A percentile compares a stretch with the other conserved stretches of the same genome.
Conservation (phyloP, 441 rosid species). For the Jatropha podagrica region DNA sequence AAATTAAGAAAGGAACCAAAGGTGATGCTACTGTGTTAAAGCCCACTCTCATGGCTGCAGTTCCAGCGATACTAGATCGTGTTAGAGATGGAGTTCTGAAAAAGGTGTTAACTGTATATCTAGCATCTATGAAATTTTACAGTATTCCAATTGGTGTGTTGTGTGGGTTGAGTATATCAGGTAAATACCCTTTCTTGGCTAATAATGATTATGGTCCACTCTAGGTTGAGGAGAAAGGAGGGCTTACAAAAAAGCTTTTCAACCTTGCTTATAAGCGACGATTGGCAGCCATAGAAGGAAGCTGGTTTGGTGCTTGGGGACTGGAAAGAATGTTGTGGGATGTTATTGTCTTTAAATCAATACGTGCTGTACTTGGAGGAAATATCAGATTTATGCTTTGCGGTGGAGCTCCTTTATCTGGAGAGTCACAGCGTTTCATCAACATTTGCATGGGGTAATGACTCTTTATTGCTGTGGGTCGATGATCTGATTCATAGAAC, state of each 20-base stretch:
- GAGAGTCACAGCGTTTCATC: slow-evolving; percentile 83
- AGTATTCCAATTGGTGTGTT: neutral
- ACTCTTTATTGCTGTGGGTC: neutral
- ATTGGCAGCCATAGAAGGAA: slow-evolving; percentile 80
- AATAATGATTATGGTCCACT: slow-evolving; percentile 15
- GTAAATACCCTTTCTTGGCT: slow-evolving; percentile 9
- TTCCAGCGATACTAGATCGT: slow-evolving; percentile 92
- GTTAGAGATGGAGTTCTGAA: slow-evolving; percentile 81
- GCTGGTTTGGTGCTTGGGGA: slow-evolving; percentile 97
- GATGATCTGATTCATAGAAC: neutral
- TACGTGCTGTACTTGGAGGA: slow-evolving; percentile 84
- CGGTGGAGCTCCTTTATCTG: slow-evolving; percentile 97
- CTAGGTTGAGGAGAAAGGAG: slow-evolving; percentile 84
- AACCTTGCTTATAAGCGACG: slow-evolving; percentile 68
- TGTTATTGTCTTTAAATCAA: slow-evolving; percentile 52
- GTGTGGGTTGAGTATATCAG: slow-evolving; percentile 12
- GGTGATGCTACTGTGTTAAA: slow-evolving; percentile 84
- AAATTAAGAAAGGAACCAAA: slow-evolving; percentile 85
- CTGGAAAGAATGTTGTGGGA: slow-evolving; percentile 81
- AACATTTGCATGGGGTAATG: slow-evolving; percentile 94
- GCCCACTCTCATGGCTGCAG: slow-evolving; percentile 88
- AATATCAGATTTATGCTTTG: slow-evolving; percentile 64
- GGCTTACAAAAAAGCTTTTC: slow-evolving; percentile 65
- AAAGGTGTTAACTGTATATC: slow-evolving; percentile 44
- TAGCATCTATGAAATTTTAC: slow-evolving; percentile 5